These are phyloP conservation scores for Arthromyces matolae DNA, from an alignment of 768 basidiomycete genomes.

Conservation along the genomic window DNA sequence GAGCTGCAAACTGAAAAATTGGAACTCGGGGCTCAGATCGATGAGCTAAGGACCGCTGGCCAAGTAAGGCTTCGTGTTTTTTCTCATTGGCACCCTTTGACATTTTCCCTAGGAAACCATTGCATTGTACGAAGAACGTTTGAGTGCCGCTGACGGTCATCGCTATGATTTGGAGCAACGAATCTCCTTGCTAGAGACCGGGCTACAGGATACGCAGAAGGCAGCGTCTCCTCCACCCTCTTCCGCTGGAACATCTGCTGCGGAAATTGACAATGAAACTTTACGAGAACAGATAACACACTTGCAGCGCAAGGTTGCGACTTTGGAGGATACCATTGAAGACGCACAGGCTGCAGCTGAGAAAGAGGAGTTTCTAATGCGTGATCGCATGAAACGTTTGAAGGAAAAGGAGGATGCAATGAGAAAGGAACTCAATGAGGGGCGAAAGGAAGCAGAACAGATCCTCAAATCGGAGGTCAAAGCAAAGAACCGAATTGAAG, in stretches of 20 bases:
- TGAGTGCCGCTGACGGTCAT: constrained; percentile 64
- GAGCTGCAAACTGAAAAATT: constrained; percentile 51
- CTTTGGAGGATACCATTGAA: constrained; percentile 82
- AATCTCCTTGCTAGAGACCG: constrained; percentile 51
- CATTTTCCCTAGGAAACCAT: constrained; percentile 72
- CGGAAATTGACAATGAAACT: constrained; percentile 92
- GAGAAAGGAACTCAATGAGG: constrained; percentile 66
- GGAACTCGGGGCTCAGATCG: constrained; percentile 71
- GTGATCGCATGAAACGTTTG: constrained; percentile 60
- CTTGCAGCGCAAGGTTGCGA: constrained; percentile 69
- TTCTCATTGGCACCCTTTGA: constrained; percentile 1
- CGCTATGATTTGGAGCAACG: constrained; percentile 77
- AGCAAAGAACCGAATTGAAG: constrained; percentile 66
- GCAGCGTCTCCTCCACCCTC: constrained; percentile 18
- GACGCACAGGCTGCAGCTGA: constrained; percentile 70
- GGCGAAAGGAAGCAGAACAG: constrained; percentile 63
- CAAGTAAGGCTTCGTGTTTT: constrained; percentile 52
- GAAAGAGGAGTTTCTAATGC: constrained; percentile 62
- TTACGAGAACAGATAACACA: constrained; percentile 88
- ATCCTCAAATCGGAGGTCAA: constrained; percentile 56
- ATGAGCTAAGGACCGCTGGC: constrained; percentile 84
- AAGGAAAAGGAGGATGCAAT: constrained; percentile 72
- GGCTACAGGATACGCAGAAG: constrained; percentile 26
- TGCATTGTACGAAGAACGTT: constrained; percentile 87
- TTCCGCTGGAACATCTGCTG: constrained; percentile 57